Evolutionary conservation across 768 basidiomycete species (phyloP), one percentile per base, ranked within the genome.

Genomic region (Trametes villosa): DNA sequence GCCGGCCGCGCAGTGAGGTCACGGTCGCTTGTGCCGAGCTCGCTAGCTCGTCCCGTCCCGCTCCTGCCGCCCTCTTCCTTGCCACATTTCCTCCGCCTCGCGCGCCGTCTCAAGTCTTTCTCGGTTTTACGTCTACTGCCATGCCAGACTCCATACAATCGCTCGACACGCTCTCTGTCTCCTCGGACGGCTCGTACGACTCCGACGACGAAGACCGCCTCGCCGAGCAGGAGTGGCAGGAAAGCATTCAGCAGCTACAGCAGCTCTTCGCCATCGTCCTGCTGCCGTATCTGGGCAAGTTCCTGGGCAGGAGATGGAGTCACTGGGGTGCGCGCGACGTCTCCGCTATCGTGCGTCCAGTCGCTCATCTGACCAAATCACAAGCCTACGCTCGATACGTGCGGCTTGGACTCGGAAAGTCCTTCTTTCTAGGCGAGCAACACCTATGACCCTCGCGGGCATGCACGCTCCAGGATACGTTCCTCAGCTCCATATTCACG

Each of bases 181-280:
- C 78, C 20, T 81, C 82, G 13, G 74, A 74, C 38, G 68, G 63
- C 56, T 86, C 83, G 33, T 85, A 83, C 71, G 86, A 86, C 71
- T 70, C 67, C 29, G 80, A 81, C 64, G 89, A 91, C 59, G 91
- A 94, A 68, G 86, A 84, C 66, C 84, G 80, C 40, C 78, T 89
- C 47, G 90, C 91, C 2, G 91, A 95, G 74, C 83, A 89, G 71
- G 95, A 97, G 77, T 96, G 95, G 95, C 89, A 94, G 68, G 95
- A 97, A 74, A 92, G 89, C 68, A 69, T 96, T 50, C 77, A 87
- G 61, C 94, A 97, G 72, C 81, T 97, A 45, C 87, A 91, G 70
- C 84, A 93, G 71, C 83, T 96, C 20, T 75, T 92, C 53, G 83
- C 89, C 36, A 79, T 93, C 57, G 88, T 96, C 26, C 78, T 96